These are phyloP conservation scores for Cyberlindnera mrakii DNA, from an alignment of 805 yeast genomes.

Conservation along the genomic window DNA sequence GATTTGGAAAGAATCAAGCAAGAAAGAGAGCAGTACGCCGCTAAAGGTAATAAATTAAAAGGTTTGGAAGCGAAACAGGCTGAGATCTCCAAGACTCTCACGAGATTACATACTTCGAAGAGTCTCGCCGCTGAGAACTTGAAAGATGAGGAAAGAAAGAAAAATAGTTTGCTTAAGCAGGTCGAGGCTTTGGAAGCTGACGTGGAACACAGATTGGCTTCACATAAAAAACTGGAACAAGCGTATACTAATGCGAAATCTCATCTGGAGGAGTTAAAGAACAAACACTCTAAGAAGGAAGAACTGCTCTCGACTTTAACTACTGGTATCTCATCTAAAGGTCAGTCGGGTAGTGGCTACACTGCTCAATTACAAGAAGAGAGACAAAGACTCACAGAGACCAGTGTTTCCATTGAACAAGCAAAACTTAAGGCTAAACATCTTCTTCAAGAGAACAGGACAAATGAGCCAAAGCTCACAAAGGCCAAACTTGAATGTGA, in stretches of 20 bases:
- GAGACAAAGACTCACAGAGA: slow-evolving; percentile 47
- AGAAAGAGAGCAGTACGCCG: slow-evolving; percentile 50
- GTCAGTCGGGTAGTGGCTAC: slow-evolving; percentile 72
- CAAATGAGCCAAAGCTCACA: slow-evolving; percentile 40
- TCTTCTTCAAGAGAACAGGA: slow-evolving; percentile 42
- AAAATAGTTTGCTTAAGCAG: slow-evolving; percentile 27
- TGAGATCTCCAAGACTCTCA: slow-evolving; percentile 51
- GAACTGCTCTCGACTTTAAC: slow-evolving; percentile 76
- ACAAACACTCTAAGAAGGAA: slow-evolving; percentile 51
- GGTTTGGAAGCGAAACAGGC: slow-evolving; percentile 54
- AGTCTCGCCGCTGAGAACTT: slow-evolving; percentile 54
- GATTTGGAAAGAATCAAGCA: slow-evolving; percentile 51
- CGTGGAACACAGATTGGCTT: slow-evolving; percentile 30
- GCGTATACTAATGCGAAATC: slow-evolving; percentile 40
- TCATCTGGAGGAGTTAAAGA: slow-evolving; percentile 39
- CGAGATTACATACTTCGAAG: slow-evolving; percentile 60
- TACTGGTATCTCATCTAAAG: slow-evolving; percentile 85
- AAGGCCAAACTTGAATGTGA: slow-evolving; percentile 49
- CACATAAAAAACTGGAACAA: slow-evolving; percentile 35
- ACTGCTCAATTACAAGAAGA: slow-evolving; percentile 61
- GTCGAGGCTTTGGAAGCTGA: slow-evolving; percentile 28
- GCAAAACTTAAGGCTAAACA: slow-evolving; percentile 53
- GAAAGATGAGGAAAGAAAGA: slow-evolving; percentile 43
- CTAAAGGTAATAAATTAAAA: slow-evolving; percentile 54
- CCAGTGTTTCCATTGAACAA: slow-evolving; percentile 52